Evolutionary conservation across 257 asterid species (phyloP).

Genomic region (Voacanga thouarsii): DNA sequence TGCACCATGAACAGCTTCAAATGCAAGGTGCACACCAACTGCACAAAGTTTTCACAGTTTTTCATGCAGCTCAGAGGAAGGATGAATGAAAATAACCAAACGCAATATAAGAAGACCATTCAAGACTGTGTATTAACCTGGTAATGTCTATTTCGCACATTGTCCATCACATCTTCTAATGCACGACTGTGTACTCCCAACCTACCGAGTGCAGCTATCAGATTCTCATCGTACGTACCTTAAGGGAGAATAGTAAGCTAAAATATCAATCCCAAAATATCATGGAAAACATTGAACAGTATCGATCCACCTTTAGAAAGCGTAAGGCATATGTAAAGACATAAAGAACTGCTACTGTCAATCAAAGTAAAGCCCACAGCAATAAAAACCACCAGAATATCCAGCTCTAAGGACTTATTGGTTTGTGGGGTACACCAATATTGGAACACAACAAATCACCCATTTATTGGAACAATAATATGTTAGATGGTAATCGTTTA

Average conservation of each 20-base stretch:
- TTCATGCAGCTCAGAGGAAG: not conserved
- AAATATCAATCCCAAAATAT: not conserved
- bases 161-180: constrained; percentile 72
- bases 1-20: constrained; percentile 84
- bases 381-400: not conserved
- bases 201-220: constrained; percentile 80
- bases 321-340: not conserved
- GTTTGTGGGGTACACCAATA: not conserved
- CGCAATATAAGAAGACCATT: constrained; percentile 7
- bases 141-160: constrained; percentile 74
- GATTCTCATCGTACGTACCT: constrained; percentile 79
- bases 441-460: not conserved
- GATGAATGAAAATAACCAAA: not conserved
- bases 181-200: constrained; percentile 79
- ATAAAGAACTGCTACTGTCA: not conserved
- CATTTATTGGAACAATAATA: not conserved
- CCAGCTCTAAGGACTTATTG: not conserved
- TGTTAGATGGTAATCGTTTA: not conserved
- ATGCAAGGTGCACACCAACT: constrained; percentile 95
- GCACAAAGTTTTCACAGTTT: constrained; percentile 23
- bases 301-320: not conserved
- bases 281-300: not conserved
- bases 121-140: constrained; percentile 53
- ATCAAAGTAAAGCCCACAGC: not conserved
- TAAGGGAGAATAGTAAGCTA: constrained; percentile 23